Evolutionary conservation across 2,329 filamentous ascomycete genomes (phyloP).

Genomic region (Ceratocystis diversiconidia): DNA sequence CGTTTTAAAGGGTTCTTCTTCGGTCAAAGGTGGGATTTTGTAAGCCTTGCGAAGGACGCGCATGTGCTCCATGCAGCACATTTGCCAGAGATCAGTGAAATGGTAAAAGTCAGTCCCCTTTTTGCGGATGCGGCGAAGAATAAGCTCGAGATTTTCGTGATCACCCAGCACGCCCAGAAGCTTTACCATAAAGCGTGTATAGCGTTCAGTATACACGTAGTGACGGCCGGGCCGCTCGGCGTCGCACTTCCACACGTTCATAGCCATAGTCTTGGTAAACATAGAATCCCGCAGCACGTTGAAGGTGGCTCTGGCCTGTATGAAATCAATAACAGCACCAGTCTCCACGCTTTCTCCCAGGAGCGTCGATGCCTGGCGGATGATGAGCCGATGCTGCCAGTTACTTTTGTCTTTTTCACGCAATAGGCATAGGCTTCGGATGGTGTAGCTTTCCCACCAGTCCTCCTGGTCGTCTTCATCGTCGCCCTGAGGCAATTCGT

Average conservation of each 20-base stretch:
- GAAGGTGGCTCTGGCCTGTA: slow-evolving; percentile 65
- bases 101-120: slow-evolving; percentile 63
- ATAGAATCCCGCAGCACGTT: slow-evolving; percentile 56
- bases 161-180: slow-evolving; percentile 64
- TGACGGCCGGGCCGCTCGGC: slow-evolving; percentile 71
- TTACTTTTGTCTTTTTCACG: slow-evolving; percentile 74
- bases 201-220: slow-evolving; percentile 81
- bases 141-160: slow-evolving; percentile 57
- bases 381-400: slow-evolving; percentile 88
- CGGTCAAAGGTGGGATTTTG: slow-evolving; percentile 29
- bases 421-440: slow-evolving; percentile 36
- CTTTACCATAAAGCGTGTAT: slow-evolving; percentile 67
- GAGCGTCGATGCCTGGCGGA: slow-evolving; percentile 49
- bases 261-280: slow-evolving; percentile 88
- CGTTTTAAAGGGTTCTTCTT: slow-evolving; percentile 43
- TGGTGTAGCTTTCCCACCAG: slow-evolving; percentile 40
- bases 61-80: slow-evolving; percentile 39
- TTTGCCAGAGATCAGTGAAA: slow-evolving; percentile 46
- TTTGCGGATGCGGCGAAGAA: slow-evolving; percentile 67
- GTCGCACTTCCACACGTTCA: slow-evolving; percentile 92
- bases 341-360: slow-evolving; percentile 34
- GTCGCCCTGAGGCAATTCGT: slow-evolving; percentile 11
- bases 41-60: slow-evolving; percentile 38
- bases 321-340: slow-evolving; percentile 27
- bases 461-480: slow-evolving; percentile 45